These are phyloP conservation scores for Aquanectria penicillioides DNA, from an alignment of 2,329 filamentous ascomycete genomes.

Conservation along the genomic window DNA sequence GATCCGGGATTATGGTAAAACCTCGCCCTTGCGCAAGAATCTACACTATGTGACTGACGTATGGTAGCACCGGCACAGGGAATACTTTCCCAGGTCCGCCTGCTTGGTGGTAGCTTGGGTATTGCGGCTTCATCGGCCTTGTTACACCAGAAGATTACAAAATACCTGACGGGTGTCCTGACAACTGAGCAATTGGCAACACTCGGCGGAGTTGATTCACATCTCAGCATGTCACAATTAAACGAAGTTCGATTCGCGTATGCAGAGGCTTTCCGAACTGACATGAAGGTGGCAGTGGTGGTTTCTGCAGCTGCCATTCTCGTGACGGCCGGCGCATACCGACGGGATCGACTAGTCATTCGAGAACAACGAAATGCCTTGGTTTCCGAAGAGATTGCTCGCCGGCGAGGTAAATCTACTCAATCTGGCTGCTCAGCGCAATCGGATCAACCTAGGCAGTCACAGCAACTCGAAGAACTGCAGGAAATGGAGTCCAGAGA, in stretches of 20 bases:
- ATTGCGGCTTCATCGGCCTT: conserved; percentile 63
- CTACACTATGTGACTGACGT: conserved; percentile 21
- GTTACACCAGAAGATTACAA: conserved; percentile 45
- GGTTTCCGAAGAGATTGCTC: conserved; percentile 28
- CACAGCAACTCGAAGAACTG: not conserved
- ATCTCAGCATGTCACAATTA: conserved; percentile 43
- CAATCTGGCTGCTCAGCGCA: not conserved
- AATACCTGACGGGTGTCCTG: conserved; percentile 42
- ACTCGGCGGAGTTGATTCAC: conserved; percentile 32
- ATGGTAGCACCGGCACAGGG: conserved; percentile 60
- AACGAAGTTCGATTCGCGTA: conserved; percentile 51
- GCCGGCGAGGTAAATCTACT: conserved; percentile 22
- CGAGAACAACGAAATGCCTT: conserved; percentile 32
- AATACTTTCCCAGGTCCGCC: conserved; percentile 60
- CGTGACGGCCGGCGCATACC: conserved; percentile 52
- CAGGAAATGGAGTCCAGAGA: not conserved
- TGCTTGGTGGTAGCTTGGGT: conserved; percentile 64
- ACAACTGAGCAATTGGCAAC: conserved; percentile 42
- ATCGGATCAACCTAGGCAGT: not conserved
- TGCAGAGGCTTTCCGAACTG: conserved; percentile 54
- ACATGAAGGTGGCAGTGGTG: conserved; percentile 58
- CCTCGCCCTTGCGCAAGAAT: not conserved
- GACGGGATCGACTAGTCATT: conserved; percentile 34
- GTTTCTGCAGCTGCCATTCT: conserved; percentile 54
- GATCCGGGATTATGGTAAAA: conserved; percentile 56